Conservation (phyloP, 2,329 filamentous ascomycete species). For the Hymenoscyphus infarciens region DNA sequence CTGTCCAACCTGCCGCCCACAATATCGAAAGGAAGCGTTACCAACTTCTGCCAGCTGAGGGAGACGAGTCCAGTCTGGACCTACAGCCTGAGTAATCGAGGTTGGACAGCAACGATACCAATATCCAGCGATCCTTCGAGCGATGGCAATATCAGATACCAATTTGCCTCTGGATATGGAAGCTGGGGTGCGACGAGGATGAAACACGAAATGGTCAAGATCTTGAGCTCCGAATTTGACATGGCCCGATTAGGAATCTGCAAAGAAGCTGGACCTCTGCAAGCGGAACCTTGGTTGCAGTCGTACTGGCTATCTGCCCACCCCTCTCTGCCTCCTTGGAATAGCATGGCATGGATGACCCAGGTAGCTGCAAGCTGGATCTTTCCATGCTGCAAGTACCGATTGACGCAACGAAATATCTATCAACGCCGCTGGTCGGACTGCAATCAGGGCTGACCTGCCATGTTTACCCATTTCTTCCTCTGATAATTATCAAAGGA, state of each 20-base stretch:
- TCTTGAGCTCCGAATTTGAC: neutral
- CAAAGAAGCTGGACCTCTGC: neutral
- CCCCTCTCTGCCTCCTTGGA: neutral
- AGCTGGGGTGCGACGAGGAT: slow-evolving; percentile 5
- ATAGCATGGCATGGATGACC: neutral
- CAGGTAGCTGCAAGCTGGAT: neutral
- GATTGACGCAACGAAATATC: neutral
- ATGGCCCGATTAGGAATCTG: slow-evolving; percentile 5
- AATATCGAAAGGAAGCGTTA: neutral
- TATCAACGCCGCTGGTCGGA: neutral
- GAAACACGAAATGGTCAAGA: neutral
- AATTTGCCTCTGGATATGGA: slow-evolving; percentile 4
- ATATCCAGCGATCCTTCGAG: neutral
- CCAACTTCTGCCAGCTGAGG: neutral
- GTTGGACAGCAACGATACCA: neutral
- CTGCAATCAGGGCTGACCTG: neutral
- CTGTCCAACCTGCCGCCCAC: neutral
- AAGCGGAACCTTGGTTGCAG: neutral
- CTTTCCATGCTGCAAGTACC: neutral
- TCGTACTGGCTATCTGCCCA: neutral
- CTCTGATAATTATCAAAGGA: neutral
- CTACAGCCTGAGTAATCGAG: neutral
- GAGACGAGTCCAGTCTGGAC: neutral
- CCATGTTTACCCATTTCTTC: neutral
- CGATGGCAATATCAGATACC: neutral